Percentiles rank a stretch among this genome's conserved stretches.
phyloP scores from a whole-genome alignment of 108 stramenopile species.

The Bacterosira constricta region DNA sequence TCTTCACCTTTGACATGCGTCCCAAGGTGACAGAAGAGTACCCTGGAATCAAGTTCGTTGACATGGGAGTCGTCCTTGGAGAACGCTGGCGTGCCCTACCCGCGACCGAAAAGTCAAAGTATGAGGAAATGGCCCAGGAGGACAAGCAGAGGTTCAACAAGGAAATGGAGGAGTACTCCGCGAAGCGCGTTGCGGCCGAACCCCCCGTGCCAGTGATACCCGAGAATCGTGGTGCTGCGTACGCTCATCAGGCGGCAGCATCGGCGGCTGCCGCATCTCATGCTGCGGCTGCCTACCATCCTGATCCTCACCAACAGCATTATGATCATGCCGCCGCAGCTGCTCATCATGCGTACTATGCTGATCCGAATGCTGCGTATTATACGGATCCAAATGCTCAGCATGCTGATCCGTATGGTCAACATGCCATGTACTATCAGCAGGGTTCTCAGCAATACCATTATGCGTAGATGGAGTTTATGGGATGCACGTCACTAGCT shows the following conservation, averaged over 20 bases:
- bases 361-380: constrained; percentile 30
- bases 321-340: constrained; percentile 4
- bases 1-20: constrained; percentile 87
- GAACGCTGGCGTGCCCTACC: constrained; percentile 90
- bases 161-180: constrained; percentile 87
- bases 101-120: constrained; percentile 81
- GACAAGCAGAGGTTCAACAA: constrained; percentile 90
- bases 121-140: constrained; percentile 82
- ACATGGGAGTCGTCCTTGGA: constrained; percentile 89
- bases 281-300: background rate
- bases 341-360: constrained; percentile 22
- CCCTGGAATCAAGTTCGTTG: constrained; percentile 91
- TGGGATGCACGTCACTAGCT: background rate
- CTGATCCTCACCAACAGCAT: constrained; percentile 3
- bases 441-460: constrained; percentile 46
- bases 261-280: constrained; percentile 7
- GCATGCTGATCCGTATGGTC: constrained; percentile 40
- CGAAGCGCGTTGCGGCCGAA: constrained; percentile 22
- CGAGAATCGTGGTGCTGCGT: constrained; percentile 9
- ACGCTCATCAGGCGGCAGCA: constrained; percentile 12
- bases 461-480: constrained; percentile 21
- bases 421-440: constrained; percentile 43
- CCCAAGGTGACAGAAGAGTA: constrained; percentile 81
- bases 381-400: constrained; percentile 33
- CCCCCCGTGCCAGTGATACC: constrained; percentile 22